Percentiles rank a stretch among this genome's conserved stretches.
These are phyloP conservation scores for Decorospora gaudefroyi DNA, from an alignment of 2,329 filamentous ascomycete species.

Conservation along the genomic window DNA sequence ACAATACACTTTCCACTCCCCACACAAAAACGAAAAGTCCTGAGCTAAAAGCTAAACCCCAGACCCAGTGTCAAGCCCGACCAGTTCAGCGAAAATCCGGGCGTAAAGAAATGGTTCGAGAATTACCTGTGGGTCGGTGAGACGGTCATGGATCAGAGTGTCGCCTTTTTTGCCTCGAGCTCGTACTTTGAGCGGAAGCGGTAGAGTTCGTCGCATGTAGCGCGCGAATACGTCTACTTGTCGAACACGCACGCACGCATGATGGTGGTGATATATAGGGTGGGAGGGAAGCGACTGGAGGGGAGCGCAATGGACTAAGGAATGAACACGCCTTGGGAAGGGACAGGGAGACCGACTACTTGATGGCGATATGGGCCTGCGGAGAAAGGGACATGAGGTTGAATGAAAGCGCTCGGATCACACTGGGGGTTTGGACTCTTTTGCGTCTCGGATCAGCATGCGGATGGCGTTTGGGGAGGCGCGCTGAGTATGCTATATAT, in stretches of 20 bases:
- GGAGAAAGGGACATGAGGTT: neutral
- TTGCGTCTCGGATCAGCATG: conserved; percentile 1
- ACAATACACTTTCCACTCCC: neutral
- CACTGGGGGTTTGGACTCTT: neutral
- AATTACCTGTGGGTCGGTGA: conserved; percentile 94
- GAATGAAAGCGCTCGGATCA: neutral
- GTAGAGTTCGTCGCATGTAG: conserved; percentile 16
- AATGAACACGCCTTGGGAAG: no score
- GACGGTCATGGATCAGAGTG: conserved; percentile 97
- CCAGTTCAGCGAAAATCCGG: conserved; percentile 79
- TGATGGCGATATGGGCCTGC: no score
- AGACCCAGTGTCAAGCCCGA: conserved; percentile 86
- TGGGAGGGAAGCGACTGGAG: no score
- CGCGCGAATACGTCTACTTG: no score
- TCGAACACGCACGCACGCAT: no score
- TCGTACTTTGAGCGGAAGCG: conserved; percentile 90
- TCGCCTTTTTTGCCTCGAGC: conserved; percentile 85
- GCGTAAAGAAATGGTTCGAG: conserved; percentile 84
- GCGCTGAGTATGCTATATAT: conserved; percentile 6
- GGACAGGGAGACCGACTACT: no score
- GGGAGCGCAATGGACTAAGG: no score
- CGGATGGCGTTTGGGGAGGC: conserved; percentile 10
- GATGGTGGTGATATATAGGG: no score
- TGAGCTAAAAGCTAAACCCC: conserved; percentile 32
- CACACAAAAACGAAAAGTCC: conserved; percentile 5